These are phyloP conservation scores for Leishmania major DNA, from an alignment of 208 protist species.

Conservation along the genomic window DNA sequence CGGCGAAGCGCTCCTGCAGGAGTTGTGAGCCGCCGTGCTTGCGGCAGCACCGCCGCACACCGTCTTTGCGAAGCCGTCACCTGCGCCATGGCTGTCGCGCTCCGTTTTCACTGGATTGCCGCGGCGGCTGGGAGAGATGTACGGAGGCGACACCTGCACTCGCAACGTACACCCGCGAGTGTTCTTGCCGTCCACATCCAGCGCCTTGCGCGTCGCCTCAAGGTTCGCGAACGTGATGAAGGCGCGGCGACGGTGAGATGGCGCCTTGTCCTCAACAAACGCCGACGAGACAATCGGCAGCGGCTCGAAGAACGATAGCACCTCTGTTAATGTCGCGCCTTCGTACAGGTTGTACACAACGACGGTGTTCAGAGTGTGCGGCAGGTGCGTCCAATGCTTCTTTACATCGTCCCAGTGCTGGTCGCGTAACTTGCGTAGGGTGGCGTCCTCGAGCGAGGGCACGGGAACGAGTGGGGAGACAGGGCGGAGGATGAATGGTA, in stretches of 20 bases:
- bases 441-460: conserved; percentile 78
- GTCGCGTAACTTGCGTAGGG: conserved; percentile 69
- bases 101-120: conserved; percentile 47
- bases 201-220: conserved; percentile 49
- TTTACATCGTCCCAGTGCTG: conserved; percentile 75
- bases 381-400: conserved; percentile 76
- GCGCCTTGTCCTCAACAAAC: conserved; percentile 73
- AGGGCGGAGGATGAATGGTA: conserved; percentile 84
- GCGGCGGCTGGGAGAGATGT: conserved; percentile 61
- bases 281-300: conserved; percentile 40
- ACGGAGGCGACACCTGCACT: conserved; percentile 84
- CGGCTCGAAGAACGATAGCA: conserved; percentile 53
- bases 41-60: neutral
- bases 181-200: conserved; percentile 82
- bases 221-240: conserved; percentile 76
- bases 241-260: conserved; percentile 54
- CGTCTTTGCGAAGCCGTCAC: neutral
- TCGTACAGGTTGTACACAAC: conserved; percentile 85
- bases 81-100: neutral
- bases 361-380: conserved; percentile 65
- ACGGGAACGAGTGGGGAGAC: conserved; percentile 68
- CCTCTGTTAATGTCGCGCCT: conserved; percentile 58
- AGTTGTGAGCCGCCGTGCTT: neutral
- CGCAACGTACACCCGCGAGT: conserved; percentile 79
- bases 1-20: neutral